Conservation (phyloP, 2,329 filamentous ascomycete genomes). For the Paraconiothyrium brasiliense region DNA sequence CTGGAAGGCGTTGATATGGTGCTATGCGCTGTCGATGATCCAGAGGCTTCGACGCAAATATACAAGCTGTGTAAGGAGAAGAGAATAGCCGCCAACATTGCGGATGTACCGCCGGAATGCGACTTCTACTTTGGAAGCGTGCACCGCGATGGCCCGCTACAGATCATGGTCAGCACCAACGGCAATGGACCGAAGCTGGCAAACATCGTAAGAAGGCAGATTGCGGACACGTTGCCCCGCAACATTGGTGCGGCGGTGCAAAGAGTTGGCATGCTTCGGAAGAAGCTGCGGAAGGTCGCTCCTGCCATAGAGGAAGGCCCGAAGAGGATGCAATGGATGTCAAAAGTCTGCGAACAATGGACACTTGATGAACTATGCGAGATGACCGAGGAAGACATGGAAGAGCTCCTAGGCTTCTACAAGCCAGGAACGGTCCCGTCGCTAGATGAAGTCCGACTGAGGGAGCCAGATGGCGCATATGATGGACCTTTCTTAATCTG, state of each 20-base stretch:
- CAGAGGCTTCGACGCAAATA: conserved; percentile 85
- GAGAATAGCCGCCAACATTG: conserved; percentile 90
- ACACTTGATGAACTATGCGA: conserved; percentile 83
- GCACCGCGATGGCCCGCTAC: conserved; percentile 91
- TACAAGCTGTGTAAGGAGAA: conserved; percentile 92
- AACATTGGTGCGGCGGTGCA: conserved; percentile 88
- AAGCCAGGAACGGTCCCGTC: conserved; percentile 55
- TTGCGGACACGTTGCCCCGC: conserved; percentile 77
- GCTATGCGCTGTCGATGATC: conserved; percentile 91
- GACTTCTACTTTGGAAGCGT: conserved; percentile 99
- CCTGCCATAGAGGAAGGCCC: conserved; percentile 77
- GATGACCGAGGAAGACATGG: conserved; percentile 84
- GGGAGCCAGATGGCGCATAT: conserved; percentile 53
- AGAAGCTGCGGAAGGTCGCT: conserved; percentile 79
- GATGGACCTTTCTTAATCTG: conserved; percentile 58
- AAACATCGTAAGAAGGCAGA: conserved; percentile 82
- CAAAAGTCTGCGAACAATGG: conserved; percentile 86
- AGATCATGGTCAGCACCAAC: conserved; percentile 99
- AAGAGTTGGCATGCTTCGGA: conserved; percentile 81
- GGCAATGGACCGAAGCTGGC: conserved; percentile 93
- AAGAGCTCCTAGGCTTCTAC: conserved; percentile 81
- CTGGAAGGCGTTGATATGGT: conserved; percentile 87
- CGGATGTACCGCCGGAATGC: conserved; percentile 94
- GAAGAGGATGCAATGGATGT: conserved; percentile 97
- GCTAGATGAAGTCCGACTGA: conserved; percentile 53